These are phyloP conservation scores for Nigrospora osmanthi DNA, from an alignment of 2,329 filamentous ascomycete genomes.

Conservation along the genomic window DNA sequence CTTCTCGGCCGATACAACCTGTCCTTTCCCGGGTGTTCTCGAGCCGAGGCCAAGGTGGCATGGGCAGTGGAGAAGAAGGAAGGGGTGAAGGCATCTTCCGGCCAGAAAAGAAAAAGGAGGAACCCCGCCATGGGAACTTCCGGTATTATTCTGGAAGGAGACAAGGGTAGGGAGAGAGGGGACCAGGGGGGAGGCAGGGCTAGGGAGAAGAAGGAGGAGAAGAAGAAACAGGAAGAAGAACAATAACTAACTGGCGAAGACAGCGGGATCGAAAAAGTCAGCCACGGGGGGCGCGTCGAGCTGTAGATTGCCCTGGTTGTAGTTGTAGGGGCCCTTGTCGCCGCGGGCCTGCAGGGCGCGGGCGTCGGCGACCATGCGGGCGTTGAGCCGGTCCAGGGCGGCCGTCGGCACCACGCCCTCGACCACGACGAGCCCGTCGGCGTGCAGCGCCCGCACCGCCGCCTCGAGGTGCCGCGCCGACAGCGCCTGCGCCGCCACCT, in stretches of 20 bases:
- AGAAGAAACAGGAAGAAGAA: too few species aligned
- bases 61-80: too few species aligned
- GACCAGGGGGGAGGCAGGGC: background rate
- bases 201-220: background rate
- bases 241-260: constrained; percentile 42
- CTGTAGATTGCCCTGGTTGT: constrained; percentile 54
- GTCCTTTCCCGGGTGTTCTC: too few species aligned
- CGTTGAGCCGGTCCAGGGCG: constrained; percentile 46
- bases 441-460: constrained; percentile 40
- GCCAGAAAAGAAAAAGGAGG: background rate
- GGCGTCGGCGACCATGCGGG: constrained; percentile 52
- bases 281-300: constrained; percentile 48
- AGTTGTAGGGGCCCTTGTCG: constrained; percentile 51
- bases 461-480: constrained; percentile 44
- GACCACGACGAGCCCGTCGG: constrained; percentile 49
- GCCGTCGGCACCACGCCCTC: constrained; percentile 41
- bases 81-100: background rate
- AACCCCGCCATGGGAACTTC: too few species aligned
- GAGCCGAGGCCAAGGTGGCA: too few species aligned
- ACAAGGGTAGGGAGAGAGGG: background rate
- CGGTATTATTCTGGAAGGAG: too few species aligned
- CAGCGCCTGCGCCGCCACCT: constrained; percentile 30
- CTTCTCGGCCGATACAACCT: too few species aligned
- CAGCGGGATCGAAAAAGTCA: constrained; percentile 37
- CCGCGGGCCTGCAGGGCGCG: constrained; percentile 39